Percentiles rank a stretch among this genome's conserved stretches.
phyloP scores from a whole-genome alignment of 2,329 filamentous ascomycete species.

The Apiospora phragmitis region DNA sequence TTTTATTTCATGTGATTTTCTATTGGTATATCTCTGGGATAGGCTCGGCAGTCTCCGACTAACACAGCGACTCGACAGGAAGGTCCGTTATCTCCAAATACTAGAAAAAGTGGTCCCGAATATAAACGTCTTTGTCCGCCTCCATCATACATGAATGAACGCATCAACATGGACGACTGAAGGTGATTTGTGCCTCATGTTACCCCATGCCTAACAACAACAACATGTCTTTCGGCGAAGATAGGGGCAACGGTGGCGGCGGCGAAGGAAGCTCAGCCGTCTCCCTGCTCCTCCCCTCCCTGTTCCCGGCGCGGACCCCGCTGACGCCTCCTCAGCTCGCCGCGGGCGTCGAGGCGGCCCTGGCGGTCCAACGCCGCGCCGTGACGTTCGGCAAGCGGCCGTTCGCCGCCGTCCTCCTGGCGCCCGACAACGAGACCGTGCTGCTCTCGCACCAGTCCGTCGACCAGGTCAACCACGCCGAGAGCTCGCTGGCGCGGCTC shows the following conservation, averaged over 20 bases:
- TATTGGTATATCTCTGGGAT: neutral
- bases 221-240: neutral
- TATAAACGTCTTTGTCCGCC: neutral
- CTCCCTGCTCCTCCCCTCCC: constrained; percentile 21
- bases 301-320: constrained; percentile 37
- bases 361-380: constrained; percentile 43
- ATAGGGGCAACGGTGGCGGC: neutral
- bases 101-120: neutral
- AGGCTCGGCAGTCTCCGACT: neutral
- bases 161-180: neutral
- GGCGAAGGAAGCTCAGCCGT: neutral
- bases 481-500: constrained; percentile 49
- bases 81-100: neutral
- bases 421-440: constrained; percentile 49
- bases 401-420: constrained; percentile 49
- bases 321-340: constrained; percentile 40
- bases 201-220: neutral
- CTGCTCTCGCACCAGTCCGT: constrained; percentile 50
- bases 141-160: neutral
- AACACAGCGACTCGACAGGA: neutral
- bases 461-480: constrained; percentile 54
- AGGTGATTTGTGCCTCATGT: no score
- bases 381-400: constrained; percentile 48
- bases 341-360: constrained; percentile 37
- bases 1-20: neutral